Conservation (phyloP, 2,329 filamentous ascomycete genomes). For the Paramyrothecium sp. region DNA sequence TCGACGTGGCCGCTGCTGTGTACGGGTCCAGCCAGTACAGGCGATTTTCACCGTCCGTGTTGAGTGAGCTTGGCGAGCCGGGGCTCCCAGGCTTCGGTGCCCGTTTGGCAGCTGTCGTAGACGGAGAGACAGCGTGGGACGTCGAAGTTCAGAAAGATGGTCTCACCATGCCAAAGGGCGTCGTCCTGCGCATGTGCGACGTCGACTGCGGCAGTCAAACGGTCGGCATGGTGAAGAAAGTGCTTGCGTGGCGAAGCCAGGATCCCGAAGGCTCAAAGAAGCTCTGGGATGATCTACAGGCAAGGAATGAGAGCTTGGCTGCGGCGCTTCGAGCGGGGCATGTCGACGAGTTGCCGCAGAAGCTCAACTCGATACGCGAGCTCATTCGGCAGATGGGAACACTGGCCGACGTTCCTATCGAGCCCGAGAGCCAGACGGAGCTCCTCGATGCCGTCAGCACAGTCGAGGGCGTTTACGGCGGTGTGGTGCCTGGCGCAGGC, state of each 20-base stretch:
- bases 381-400: constrained; percentile 76
- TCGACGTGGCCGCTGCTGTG: constrained; percentile 90
- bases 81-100: constrained; percentile 65
- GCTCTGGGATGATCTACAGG: constrained; percentile 76
- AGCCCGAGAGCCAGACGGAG: constrained; percentile 81
- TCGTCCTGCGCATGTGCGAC: constrained; percentile 89
- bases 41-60: constrained; percentile 81
- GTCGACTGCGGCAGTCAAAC: constrained; percentile 93
- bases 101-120: constrained; percentile 64
- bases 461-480: constrained; percentile 80
- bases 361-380: constrained; percentile 51
- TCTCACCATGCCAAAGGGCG: constrained; percentile 68
- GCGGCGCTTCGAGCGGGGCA: constrained; percentile 54
- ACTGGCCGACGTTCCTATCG: constrained; percentile 78
- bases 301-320: constrained; percentile 70
- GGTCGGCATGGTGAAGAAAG: constrained; percentile 91
- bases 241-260: constrained; percentile 75
- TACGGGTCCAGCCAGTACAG: constrained; percentile 90
- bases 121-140: constrained; percentile 70
- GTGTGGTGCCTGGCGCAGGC: constrained; percentile 90
- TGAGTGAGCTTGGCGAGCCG: constrained; percentile 65
- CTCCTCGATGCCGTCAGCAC: constrained; percentile 73
- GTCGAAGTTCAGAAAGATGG: constrained; percentile 69
- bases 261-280: constrained; percentile 62
- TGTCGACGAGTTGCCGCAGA: constrained; percentile 39